Percentiles rank a stretch among this genome's conserved stretches.
Evolutionary conservation across 2,329 filamentous ascomycete genomes (phyloP).

Genomic region (Boeremia exigua): DNA sequence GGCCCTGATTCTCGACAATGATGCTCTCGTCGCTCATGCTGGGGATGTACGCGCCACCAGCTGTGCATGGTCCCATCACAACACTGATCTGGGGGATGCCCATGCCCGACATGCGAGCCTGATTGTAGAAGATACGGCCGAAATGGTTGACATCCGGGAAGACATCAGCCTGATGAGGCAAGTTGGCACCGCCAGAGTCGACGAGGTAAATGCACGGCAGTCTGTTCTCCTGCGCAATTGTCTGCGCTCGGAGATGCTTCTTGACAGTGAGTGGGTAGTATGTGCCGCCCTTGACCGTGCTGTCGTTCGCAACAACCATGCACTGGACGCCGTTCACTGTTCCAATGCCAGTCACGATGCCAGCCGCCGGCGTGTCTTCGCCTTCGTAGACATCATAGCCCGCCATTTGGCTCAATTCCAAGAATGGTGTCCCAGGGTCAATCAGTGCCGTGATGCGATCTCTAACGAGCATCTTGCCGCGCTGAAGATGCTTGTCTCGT

Average conservation of each 20-base stretch:
- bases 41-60: conserved; percentile 93
- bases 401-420: conserved; percentile 92
- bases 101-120: conserved; percentile 86
- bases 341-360: conserved; percentile 91
- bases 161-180: conserved; percentile 93
- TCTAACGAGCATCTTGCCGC: conserved; percentile 92
- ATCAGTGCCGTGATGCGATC: conserved; percentile 87
- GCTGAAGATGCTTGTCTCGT: conserved; percentile 81
- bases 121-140: conserved; percentile 97
- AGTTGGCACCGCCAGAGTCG: conserved; percentile 92
- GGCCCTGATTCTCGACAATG: conserved; percentile 94
- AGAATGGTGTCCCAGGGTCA: conserved; percentile 86
- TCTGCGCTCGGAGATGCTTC: conserved; percentile 93
- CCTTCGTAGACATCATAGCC: conserved; percentile 85
- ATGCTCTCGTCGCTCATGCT: conserved; percentile 98
- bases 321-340: conserved; percentile 89
- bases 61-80: conserved; percentile 97
- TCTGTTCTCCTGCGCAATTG: conserved; percentile 85
- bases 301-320: conserved; percentile 94
- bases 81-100: conserved; percentile 94
- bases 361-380: conserved; percentile 86
- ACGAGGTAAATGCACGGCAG: conserved; percentile 91
- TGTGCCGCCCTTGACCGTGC: conserved; percentile 95
- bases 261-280: conserved; percentile 98
- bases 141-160: conserved; percentile 97